Base-by-base conservation (phyloP, 140 eudicot species). In the Flaveria floridana region DNA sequence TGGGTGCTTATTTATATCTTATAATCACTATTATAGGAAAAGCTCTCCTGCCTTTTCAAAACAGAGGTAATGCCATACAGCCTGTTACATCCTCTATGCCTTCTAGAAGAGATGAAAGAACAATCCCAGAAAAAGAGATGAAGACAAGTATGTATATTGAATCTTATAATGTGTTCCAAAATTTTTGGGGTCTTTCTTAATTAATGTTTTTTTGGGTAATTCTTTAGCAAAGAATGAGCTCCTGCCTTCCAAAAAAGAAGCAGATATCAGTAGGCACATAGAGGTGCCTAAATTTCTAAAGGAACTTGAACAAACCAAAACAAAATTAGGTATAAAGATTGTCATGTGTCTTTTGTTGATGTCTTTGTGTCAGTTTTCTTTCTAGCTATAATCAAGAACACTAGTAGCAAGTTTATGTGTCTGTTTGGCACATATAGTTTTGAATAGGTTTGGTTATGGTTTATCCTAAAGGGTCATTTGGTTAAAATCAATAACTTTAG, bases 21-120 rank as follows among this genome's bases (percentile, higher is more conserved):
- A 47, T 63, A 46, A 63, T 74, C 71, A 46, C 42, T 74, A 8
- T 62, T 4, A 14, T 58, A 75, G 79, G 48, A 62, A 74, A 62
- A 42, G 19, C 15, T 25, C 62, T 42, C 58, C 44, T 2, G 58
- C 28, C 78, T 42, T 61, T 61, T 8, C 52, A 56, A 34, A 72
- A 55, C 20, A 72, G 66, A 55, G 67, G 37, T 19, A 48, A 37
- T 72, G 53, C 67, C 12, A 12, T 52, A 6, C 53, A 8, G 18
- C 30, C 15, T 62, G 12, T 18, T 6, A 47, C 1, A 4, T 26
- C 44, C 41, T 7, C 48, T 64, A 6, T 34, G 23, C 14, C 47
- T 34, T 64, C 48, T 28, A 64, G 42, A 64, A 23, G 67, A 25
- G 23, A 14, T 14, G 48, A 15, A 64, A 30, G 47, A 15, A 12